Base-by-base conservation (phyloP, 2,329 filamentous ascomycete genomes). In the Fusarium irregulare region DNA sequence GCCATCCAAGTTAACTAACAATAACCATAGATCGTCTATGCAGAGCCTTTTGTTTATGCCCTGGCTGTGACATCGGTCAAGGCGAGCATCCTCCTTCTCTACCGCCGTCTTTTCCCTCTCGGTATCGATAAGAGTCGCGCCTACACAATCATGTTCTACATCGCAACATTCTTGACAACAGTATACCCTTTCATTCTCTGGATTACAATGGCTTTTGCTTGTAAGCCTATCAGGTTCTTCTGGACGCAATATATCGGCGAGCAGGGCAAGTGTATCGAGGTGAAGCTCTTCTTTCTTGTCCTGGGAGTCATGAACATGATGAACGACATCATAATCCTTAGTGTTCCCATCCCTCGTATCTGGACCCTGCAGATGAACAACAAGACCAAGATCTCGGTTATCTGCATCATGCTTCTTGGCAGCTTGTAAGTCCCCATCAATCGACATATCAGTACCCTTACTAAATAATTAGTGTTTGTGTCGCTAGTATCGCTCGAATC, bases 221-320 rank as follows among this genome's bases (percentile, higher is more conserved):
- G 61, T 8, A 20, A 21, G 4, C 61, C 61, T 1, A n/a, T 64
- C 16, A 64, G 61, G 1, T 55, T 64, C 7, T 64, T 64, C 51
- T 64, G 61, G 61, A 64, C 56, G 3, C 61, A 64, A 5, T 64
- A 64, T 2, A 32, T 58, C 12, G 61, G 61, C 1, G 23, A 32
- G 0, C 10, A 64, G 3, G 61, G 61, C 0, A 50, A 40, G 7
- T 64, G 61, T 4, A 64, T 64, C 13, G 40, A 64, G 0, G 61
- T 64, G 0, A 64, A 64, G 21, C 40, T 64, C 7, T 64, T 64
- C 10, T 64, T 64, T 10, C 60, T 64, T 16, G 51, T 64, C 13
- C 40, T 64, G 1, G 61, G 61, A 4, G 32, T 64, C 10, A 64
- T 64, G 61, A 64, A 64, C 25, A 64, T 64, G 61, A 25, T 64